A percentile compares a stretch with the other conserved stretches of the same genome.
These are phyloP conservation scores for Fagopyrum esculentum DNA, from an alignment of 148 eudicot genomes.

Conservation along the genomic window DNA sequence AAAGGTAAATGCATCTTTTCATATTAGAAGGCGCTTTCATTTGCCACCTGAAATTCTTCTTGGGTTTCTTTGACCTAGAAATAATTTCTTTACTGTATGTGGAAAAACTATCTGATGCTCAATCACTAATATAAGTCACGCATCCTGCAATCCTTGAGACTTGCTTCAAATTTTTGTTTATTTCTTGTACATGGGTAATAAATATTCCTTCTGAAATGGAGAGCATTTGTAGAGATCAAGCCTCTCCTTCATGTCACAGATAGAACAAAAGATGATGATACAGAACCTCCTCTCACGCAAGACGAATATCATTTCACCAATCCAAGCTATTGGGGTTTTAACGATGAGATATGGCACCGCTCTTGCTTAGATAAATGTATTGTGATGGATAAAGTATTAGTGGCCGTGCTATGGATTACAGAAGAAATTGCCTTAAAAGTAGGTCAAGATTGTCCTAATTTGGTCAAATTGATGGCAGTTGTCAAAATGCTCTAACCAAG, in stretches of 20 bases:
- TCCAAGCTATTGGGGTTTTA: constrained; percentile 51
- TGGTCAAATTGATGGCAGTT: constrained; percentile 15
- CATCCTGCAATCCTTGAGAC: background rate
- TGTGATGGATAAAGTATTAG: constrained; percentile 46
- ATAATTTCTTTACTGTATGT: background rate
- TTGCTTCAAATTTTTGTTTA: background rate
- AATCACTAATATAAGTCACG: background rate
- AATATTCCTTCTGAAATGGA: constrained; percentile 21
- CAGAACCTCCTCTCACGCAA: constrained; percentile 8
- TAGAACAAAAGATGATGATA: constrained; percentile 22
- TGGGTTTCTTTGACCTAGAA: background rate
- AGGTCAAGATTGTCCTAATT: constrained; percentile 22
- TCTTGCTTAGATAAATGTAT: constrained; percentile 59
- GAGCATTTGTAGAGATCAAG: constrained; percentile 88
- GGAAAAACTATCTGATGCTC: background rate
- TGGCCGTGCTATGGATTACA: constrained; percentile 44
- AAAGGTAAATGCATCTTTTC: constrained; percentile 39
- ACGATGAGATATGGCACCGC: constrained; percentile 56
- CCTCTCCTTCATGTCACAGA: constrained; percentile 57
- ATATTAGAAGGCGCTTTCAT: background rate
- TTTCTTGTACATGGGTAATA: background rate
- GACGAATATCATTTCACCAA: constrained; percentile 15
- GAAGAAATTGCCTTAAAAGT: constrained; percentile 39
- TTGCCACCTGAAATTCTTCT: background rate
- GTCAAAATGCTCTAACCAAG: constrained; percentile 21